These are phyloP conservation scores for Alloascoidea hylecoeti DNA, from an alignment of 805 yeast genomes.

Conservation along the genomic window DNA sequence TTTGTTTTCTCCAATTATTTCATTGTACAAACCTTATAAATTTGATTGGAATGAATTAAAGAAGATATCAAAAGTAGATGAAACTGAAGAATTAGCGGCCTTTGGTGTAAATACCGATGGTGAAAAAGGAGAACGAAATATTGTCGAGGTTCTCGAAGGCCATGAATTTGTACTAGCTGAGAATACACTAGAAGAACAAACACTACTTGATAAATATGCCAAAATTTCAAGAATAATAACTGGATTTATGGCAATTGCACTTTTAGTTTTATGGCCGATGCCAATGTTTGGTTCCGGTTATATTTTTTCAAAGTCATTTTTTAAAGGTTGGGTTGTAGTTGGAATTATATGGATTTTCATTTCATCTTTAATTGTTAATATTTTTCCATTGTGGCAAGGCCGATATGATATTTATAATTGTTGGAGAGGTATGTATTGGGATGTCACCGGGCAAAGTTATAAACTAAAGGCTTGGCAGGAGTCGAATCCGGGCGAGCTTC, in stretches of 20 bases:
- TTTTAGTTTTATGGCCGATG: conserved; percentile 81
- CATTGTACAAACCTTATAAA: conserved; percentile 55
- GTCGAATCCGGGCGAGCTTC: conserved; percentile 58
- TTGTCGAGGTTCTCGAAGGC: no score
- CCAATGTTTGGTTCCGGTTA: conserved; percentile 82
- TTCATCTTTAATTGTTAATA: conserved; percentile 34
- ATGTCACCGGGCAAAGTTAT: conserved; percentile 56
- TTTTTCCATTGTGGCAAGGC: conserved; percentile 68
- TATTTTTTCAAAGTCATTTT: conserved; percentile 60
- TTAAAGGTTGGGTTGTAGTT: conserved; percentile 83
- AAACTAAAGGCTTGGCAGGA: conserved; percentile 69
- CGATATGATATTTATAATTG: conserved; percentile 51
- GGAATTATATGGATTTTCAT: conserved; percentile 72
- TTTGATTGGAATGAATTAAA: conserved; percentile 61
- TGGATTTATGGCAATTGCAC: conserved; percentile 40
- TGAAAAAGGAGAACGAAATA: conserved; percentile 12
- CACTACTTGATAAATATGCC: conserved; percentile 37
- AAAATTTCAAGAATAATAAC: conserved; percentile 50
- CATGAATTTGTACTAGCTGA: no score
- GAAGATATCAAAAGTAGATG: conserved; percentile 52
- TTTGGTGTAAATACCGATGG: no score
- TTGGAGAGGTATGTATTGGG: conserved; percentile 76
- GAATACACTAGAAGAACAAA: conserved; percentile 31
- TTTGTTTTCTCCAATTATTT: conserved; percentile 55
- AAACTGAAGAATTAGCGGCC: conserved; percentile 42